Percentiles rank a stretch among this genome's conserved stretches.
Evolutionary conservation across 371 early-diverging fungal genomes (phyloP).

Genomic region (Lichtheimia ramosa): DNA sequence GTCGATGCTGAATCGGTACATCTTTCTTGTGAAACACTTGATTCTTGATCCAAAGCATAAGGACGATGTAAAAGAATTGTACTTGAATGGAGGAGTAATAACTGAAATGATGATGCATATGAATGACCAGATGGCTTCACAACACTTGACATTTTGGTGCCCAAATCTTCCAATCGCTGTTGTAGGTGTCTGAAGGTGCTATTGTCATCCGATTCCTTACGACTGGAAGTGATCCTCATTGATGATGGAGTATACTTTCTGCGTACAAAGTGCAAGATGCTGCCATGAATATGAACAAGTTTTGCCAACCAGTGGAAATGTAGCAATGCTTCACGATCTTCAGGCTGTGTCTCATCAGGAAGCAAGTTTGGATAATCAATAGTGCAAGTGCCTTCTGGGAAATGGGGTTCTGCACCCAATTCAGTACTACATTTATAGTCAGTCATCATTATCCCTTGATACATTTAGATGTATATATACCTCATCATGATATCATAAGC

Average conservation of each 20-base stretch:
- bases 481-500: conserved; percentile 27
- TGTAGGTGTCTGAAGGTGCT: conserved; percentile 8
- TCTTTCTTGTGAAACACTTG: conserved; percentile 16
- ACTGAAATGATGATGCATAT: conserved; percentile 13
- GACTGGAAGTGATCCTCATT: not conserved
- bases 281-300: conserved; percentile 30
- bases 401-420: conserved; percentile 16
- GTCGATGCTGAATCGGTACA: conserved; percentile 27
- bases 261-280: conserved; percentile 35
- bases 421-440: conserved; percentile 17
- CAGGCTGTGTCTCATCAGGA: conserved; percentile 15
- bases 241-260: conserved; percentile 11
- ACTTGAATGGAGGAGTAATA: conserved; percentile 15
- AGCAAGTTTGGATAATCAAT: conserved; percentile 18
- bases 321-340: conserved; percentile 13
- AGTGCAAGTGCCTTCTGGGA: conserved; percentile 13
- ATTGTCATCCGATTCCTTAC: not conserved
- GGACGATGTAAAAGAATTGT: conserved; percentile 21
- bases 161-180: conserved; percentile 14
- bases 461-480: conserved; percentile 10
- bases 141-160: conserved; percentile 9
- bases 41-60: conserved; percentile 2
- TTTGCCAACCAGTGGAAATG: conserved; percentile 39
- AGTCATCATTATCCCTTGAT: not conserved
- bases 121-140: conserved; percentile 8